Percentiles rank a stretch among this genome's conserved stretches.
phyloP scores from a whole-genome alignment of 1,284 basidiomycete species.

The Ceratobasidium sp. region DNA sequence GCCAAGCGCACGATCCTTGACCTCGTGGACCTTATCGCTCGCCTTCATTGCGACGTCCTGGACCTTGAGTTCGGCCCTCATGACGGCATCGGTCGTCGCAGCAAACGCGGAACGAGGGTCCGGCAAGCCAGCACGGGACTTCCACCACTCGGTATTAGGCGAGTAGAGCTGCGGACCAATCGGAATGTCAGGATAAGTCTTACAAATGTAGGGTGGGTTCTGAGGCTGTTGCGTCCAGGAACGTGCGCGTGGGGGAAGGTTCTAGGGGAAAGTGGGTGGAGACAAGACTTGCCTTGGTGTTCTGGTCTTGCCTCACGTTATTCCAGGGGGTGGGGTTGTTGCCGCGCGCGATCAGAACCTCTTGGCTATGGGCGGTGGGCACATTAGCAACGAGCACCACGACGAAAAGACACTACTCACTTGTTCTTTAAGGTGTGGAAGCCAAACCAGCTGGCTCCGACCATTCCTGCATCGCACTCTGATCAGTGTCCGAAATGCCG shows the following conservation, averaged over 20 bases:
- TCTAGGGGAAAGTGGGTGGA: not conserved
- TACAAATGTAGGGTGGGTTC: conserved; percentile 4
- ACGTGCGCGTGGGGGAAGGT: not conserved
- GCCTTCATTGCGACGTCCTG: conserved; percentile 36
- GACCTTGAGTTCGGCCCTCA: conserved; percentile 34
- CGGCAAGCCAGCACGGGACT: conserved; percentile 40
- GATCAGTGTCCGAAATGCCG: not conserved
- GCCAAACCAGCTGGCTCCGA: conserved; percentile 45
- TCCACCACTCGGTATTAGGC: conserved; percentile 46
- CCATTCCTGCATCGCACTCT: conserved; percentile 35
- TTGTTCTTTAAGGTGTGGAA: conserved; percentile 44
- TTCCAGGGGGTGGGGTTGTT: conserved; percentile 46
- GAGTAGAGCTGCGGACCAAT: conserved; percentile 42
- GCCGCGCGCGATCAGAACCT: conserved; percentile 43
- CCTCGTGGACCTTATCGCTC: conserved; percentile 41
- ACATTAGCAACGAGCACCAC: not conserved
- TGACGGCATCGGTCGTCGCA: conserved; percentile 14
- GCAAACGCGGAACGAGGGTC: conserved; percentile 45
- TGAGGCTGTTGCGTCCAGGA: not conserved
- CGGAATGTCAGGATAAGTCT: conserved; percentile 28
- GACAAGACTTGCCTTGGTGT: conserved; percentile 44
- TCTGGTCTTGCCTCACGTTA: conserved; percentile 44
- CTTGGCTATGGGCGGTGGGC: conserved; percentile 35
- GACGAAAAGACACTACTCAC: conserved; percentile 21
- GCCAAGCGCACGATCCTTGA: conserved; percentile 40